Evolutionary conservation across 768 basidiomycete species (phyloP), one percentile per base, ranked within the genome.

Genomic region (Xerocomellus chrysenteron): DNA sequence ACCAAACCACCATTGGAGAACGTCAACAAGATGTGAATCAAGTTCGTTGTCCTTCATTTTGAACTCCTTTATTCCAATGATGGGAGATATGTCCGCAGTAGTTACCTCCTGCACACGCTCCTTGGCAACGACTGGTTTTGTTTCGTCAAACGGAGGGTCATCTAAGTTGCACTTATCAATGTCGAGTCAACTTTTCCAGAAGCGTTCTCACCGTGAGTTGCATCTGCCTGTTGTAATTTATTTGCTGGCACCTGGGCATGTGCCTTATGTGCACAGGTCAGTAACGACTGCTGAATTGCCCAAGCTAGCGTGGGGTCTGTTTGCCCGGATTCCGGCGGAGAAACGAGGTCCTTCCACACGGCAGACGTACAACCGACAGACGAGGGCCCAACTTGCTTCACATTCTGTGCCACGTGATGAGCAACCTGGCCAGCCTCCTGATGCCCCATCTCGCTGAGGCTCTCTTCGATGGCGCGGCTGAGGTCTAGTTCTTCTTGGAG

Each of bases 1-100:
- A 1, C 92, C 90, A 55, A 79, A 72, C 94, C 94, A 96, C 84
- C 88, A 94, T 48, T 78, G 68, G 2, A 93, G 69, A 1, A 87
- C 75, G 50, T 77, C 77, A 1, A 65, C 61, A 24, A 94, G 71
- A 59, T 88, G 78, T 1, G 57, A 57, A 24, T 85, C 78, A 19
- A 96, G 77, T 43, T 82, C 58, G 1, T 43, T 40, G 10, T 82
- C 74, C 47, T 90, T 75, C 67, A 88, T 78, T 1, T 42, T 24
- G 58, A 95, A 91, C 24, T 67, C 64, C 60, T 81, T 86, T 9
- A 69, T 81, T 14, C 92, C 93, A 26, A 96, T 83, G 37, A 92
- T 81, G 17, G 73, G 71, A 49, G 72, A 68, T 35, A 55, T 50
- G 0, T 56, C 55, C 3, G 24, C 50, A 0, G 42, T 50, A 30